These are phyloP conservation scores for Lagenaria siceraria DNA, from an alignment of 306 rosid species.

Conservation along the genomic window DNA sequence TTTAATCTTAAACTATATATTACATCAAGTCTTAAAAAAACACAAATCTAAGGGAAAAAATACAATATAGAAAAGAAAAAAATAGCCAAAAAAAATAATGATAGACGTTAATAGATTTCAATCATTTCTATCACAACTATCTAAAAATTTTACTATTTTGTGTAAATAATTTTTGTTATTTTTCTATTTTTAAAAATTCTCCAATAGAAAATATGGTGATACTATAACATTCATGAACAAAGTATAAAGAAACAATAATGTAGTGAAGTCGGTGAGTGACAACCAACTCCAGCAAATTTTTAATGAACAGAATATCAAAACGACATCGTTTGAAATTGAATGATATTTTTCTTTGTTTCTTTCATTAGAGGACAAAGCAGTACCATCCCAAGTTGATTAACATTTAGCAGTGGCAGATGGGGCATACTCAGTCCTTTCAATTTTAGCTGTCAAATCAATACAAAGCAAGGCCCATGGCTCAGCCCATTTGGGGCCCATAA, in stretches of 20 bases:
- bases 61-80: too few relatives aligned
- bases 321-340: not conserved
- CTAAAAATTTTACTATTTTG: too few relatives aligned
- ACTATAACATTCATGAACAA: not conserved
- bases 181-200: too few relatives aligned
- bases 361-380: not conserved
- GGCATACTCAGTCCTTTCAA: not conserved
- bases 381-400: not conserved
- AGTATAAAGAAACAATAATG: not conserved
- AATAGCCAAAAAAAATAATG: too few relatives aligned
- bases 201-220: not conserved
- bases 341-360: too few relatives aligned
- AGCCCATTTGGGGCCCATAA: not conserved
- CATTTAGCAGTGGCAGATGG: not conserved
- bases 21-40: too few relatives aligned
- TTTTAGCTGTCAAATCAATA: not conserved
- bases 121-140: too few relatives aligned
- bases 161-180: too few relatives aligned
- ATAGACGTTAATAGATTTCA: too few relatives aligned
- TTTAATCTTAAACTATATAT: too few relatives aligned
- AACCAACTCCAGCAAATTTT: not conserved
- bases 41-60: too few relatives aligned
- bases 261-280: not conserved
- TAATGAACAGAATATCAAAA: not conserved
- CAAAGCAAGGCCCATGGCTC: not conserved